Conservation (phyloP, 2,329 filamentous ascomycete species). For the Stagonosporopsis chrysanthemi region DNA sequence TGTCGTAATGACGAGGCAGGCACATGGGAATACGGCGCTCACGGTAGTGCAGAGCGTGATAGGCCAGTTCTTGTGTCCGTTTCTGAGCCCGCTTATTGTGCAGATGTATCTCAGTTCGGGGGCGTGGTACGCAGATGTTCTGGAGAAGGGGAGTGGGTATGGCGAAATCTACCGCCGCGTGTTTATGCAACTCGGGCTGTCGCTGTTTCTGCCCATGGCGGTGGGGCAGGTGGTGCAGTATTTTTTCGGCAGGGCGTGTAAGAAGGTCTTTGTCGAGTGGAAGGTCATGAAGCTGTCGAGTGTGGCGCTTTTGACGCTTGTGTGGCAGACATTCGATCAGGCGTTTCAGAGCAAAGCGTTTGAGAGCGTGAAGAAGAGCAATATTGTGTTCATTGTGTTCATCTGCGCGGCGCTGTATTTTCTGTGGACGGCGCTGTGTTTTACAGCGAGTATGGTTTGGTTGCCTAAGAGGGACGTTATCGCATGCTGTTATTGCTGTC, state of each 20-base stretch:
- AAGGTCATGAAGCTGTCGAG: constrained; percentile 54
- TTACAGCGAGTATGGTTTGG: constrained; percentile 60
- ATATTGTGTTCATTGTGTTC: constrained; percentile 71
- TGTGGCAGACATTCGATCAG: constrained; percentile 73
- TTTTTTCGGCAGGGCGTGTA: constrained; percentile 61
- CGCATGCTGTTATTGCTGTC: constrained; percentile 75
- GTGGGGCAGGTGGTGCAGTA: constrained; percentile 68
- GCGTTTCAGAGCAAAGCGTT: constrained; percentile 71
- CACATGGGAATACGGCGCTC: constrained; percentile 65
- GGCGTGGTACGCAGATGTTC: constrained; percentile 62
- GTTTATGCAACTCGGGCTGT: constrained; percentile 72
- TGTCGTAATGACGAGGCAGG: constrained; percentile 74
- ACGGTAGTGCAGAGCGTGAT: constrained; percentile 70
- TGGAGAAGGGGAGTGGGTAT: constrained; percentile 63
- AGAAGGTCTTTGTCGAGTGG: constrained; percentile 61
- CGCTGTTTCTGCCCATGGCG: constrained; percentile 69
- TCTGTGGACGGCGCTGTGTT: constrained; percentile 69
- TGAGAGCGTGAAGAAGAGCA: constrained; percentile 63
- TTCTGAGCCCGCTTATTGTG: constrained; percentile 70
- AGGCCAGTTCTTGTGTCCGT: constrained; percentile 73
- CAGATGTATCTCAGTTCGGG: constrained; percentile 65
- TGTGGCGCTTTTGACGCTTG: constrained; percentile 57
- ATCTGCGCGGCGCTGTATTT: constrained; percentile 70
- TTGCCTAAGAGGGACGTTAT: constrained; percentile 69
- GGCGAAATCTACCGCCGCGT: constrained; percentile 70